phyloP scores from a whole-genome alignment of 2,329 filamentous ascomycete genomes.

The Hypoxylon sp. region DNA sequence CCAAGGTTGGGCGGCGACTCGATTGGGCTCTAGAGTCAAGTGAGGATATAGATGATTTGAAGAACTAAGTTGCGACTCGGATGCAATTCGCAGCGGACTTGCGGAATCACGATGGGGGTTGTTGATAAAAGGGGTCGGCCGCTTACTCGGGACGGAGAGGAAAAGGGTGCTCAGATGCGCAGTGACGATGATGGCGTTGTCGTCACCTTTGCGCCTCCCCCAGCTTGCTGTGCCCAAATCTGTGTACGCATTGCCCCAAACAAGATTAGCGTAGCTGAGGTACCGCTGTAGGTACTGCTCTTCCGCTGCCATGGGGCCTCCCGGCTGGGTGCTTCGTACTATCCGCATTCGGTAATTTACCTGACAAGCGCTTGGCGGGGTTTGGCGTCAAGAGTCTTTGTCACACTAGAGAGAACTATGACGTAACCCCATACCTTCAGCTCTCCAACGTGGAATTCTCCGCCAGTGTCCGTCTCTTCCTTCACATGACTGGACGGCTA shows the following conservation, averaged over 20 bases:
- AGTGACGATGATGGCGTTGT: slow-evolving; percentile 43
- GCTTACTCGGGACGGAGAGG: slow-evolving; percentile 4
- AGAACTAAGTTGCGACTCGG: slow-evolving; percentile 23
- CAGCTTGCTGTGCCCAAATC: slow-evolving; percentile 27
- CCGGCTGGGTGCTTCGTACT: slow-evolving; percentile 21
- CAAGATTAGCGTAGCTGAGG: slow-evolving; percentile 35
- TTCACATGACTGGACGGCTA: neutral
- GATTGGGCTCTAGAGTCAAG: slow-evolving; percentile 26
- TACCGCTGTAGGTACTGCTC: slow-evolving; percentile 10
- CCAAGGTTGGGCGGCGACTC: slow-evolving; percentile 26
- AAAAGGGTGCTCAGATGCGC: slow-evolving; percentile 20
- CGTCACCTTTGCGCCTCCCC: slow-evolving; percentile 43
- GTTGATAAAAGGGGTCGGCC: slow-evolving; percentile 10
- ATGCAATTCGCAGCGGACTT: slow-evolving; percentile 21
- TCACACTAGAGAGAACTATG: slow-evolving; percentile 28
- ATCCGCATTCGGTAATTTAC: slow-evolving; percentile 38
- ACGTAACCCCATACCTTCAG: slow-evolving; percentile 21
- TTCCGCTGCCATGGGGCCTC: slow-evolving; percentile 11
- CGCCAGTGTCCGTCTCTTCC: slow-evolving; percentile 10
- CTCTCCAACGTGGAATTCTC: neutral
- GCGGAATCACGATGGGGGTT: slow-evolving; percentile 3
- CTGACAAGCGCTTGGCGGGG: slow-evolving; percentile 33
- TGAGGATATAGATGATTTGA: slow-evolving; percentile 4
- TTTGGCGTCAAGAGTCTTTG: slow-evolving; percentile 31
- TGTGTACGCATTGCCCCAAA: slow-evolving; percentile 20